phyloP scores from a whole-genome alignment of 2,329 filamentous ascomycete species.

The Aspergillus aculeatus region DNA sequence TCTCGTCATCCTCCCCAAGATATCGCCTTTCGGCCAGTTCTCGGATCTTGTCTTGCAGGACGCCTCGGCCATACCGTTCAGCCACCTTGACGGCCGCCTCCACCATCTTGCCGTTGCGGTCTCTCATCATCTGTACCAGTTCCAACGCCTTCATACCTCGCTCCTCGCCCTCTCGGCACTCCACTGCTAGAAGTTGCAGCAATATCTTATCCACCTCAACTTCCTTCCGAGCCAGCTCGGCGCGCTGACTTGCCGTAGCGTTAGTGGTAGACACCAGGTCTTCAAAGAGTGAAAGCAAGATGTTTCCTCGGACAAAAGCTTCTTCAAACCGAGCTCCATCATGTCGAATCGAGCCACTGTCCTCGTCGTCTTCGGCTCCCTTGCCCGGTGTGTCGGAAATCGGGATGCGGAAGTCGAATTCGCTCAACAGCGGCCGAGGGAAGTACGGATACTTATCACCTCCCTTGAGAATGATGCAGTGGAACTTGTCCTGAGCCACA shows the following conservation, averaged over 20 bases:
- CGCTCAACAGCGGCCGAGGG: conserved; percentile 81
- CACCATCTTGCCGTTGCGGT: conserved; percentile 82
- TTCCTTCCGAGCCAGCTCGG: conserved; percentile 68
- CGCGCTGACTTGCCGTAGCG: conserved; percentile 63
- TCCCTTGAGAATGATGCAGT: conserved; percentile 98
- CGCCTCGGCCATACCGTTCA: conserved; percentile 72
- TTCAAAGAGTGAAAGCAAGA: conserved; percentile 70
- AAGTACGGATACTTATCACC: conserved; percentile 92
- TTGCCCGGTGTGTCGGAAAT: conserved; percentile 58
- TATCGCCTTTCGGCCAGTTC: conserved; percentile 73
- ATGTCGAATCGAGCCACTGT: conserved; percentile 34
- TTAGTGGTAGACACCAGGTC: conserved; percentile 71
- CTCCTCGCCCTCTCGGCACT: conserved; percentile 91
- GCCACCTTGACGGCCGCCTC: conserved; percentile 90
- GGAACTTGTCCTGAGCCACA: conserved; percentile 85
- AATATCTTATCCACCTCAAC: conserved; percentile 87
- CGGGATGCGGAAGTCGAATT: conserved; percentile 90
- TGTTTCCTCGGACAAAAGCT: conserved; percentile 70
- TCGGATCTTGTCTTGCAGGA: conserved; percentile 87
- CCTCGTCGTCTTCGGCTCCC: conserved; percentile 36
- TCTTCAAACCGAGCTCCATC: conserved; percentile 66
- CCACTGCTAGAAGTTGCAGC: conserved; percentile 80
- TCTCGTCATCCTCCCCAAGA: conserved; percentile 58
- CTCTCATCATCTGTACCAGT: conserved; percentile 80
- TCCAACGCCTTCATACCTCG: conserved; percentile 92